Evolutionary conservation across 2,329 filamentous ascomycete genomes (phyloP).

Genomic region (Thielaviopsis ethacetica): DNA sequence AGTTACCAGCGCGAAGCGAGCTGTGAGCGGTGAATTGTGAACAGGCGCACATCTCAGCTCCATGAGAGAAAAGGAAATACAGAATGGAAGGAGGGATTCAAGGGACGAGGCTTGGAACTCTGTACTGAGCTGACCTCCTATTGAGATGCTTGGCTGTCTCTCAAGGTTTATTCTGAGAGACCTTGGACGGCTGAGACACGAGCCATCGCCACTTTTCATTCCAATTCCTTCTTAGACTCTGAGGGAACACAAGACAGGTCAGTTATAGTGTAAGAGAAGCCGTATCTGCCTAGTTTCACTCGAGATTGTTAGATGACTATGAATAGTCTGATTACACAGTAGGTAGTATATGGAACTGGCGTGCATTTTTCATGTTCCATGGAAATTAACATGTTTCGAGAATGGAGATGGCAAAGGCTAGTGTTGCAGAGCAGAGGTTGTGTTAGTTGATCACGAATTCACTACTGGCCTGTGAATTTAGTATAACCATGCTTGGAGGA

Average conservation of each 20-base stretch:
- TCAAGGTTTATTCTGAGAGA: not conserved
- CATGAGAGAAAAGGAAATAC: not conserved
- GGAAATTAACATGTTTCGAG: too few species aligned
- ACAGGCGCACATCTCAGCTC: too few species aligned
- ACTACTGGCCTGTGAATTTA: too few species aligned
- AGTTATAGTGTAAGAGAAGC: not conserved
- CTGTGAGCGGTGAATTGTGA: too few species aligned
- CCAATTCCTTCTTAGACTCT: not conserved
- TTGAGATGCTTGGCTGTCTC: not conserved
- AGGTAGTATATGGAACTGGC: too few species aligned
- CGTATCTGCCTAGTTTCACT: not conserved
- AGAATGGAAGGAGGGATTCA: not conserved
- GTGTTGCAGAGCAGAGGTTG: too few species aligned
- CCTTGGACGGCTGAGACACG: not conserved
- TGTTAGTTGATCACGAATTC: too few species aligned
- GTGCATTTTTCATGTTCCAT: too few species aligned
- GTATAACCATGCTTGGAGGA: too few species aligned
- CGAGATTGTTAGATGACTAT: not conserved
- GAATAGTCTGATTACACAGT: too few species aligned
- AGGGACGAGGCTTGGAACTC: not conserved
- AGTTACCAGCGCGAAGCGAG: not conserved
- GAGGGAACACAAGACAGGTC: not conserved
- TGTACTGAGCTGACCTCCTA: not conserved
- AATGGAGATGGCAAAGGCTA: too few species aligned
- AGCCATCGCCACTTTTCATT: not conserved